Conservation (phyloP, 2,329 filamentous ascomycete species). For the Trichoderma endophyticum region DNA sequence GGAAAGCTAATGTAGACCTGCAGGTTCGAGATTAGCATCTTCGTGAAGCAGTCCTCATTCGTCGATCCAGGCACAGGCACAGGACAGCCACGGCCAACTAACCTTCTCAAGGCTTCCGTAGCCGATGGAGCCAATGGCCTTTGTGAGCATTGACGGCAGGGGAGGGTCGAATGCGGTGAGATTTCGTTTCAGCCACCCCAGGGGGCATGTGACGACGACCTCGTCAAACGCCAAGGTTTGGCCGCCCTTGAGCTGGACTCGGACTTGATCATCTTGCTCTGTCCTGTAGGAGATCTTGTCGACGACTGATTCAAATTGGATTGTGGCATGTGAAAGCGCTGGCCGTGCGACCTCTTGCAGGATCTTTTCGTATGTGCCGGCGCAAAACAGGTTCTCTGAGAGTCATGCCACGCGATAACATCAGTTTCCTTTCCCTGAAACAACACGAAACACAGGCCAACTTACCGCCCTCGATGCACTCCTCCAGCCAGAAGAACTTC, state of each 20-base stretch:
- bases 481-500: constrained; percentile 75
- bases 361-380: constrained; percentile 57
- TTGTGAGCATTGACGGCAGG: constrained; percentile 53
- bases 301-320: constrained; percentile 51
- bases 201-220: constrained; percentile 63
- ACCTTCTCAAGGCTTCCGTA: constrained; percentile 73
- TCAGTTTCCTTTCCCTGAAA: neutral
- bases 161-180: constrained; percentile 57
- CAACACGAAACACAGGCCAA: neutral
- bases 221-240: constrained; percentile 58
- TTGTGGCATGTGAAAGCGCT: constrained; percentile 51
- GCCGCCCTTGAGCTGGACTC: constrained; percentile 46
- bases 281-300: constrained; percentile 39
- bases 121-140: constrained; percentile 61
- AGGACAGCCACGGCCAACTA: constrained; percentile 11
- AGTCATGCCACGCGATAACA: neutral
- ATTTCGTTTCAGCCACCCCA: constrained; percentile 66
- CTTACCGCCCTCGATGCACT: constrained; percentile 69
- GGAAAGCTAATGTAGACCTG: constrained; percentile 67
- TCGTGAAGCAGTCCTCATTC: neutral
- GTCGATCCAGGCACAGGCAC: neutral
- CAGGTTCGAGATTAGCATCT: neutral
- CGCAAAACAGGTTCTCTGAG: constrained; percentile 58
- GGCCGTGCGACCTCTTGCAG: constrained; percentile 57
- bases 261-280: constrained; percentile 34